phyloP scores from a whole-genome alignment of 2,329 filamentous ascomycete species.

The Aspergillus nomiae region DNA sequence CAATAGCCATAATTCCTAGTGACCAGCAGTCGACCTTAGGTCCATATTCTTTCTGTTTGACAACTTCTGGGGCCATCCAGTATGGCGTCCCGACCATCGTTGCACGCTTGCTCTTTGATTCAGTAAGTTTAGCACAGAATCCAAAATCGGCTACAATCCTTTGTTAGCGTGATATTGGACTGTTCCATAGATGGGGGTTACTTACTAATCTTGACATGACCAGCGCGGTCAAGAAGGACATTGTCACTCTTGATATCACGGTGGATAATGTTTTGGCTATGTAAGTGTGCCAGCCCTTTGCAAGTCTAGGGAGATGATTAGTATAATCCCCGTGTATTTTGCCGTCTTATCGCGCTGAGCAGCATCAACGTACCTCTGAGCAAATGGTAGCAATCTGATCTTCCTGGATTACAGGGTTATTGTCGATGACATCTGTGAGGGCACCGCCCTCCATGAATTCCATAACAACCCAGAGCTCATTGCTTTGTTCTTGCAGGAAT shows the following conservation, averaged over 20 bases:
- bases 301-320: slow-evolving; percentile 69
- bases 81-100: slow-evolving; percentile 99
- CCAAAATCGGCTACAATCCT: slow-evolving; percentile 85
- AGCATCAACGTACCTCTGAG: slow-evolving; percentile 69
- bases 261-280: slow-evolving; percentile 96
- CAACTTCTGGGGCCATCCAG: slow-evolving; percentile 99
- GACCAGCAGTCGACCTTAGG: slow-evolving; percentile 99
- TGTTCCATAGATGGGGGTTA: slow-evolving; percentile 27
- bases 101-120: slow-evolving; percentile 93
- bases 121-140: slow-evolving; percentile 97
- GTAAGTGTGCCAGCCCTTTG: slow-evolving; percentile 89
- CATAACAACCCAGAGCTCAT: slow-evolving; percentile 99
- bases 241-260: slow-evolving; percentile 99
- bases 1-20: slow-evolving; percentile 98
- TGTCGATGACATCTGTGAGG: slow-evolving; percentile 97
- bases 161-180: slow-evolving; percentile 23
- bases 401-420: slow-evolving; percentile 90
- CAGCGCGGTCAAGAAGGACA: slow-evolving; percentile 87
- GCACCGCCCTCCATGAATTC: slow-evolving; percentile 99
- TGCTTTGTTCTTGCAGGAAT: slow-evolving; percentile 90
- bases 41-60: slow-evolving; percentile 99
- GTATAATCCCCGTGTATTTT: slow-evolving; percentile 1
- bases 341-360: background rate
- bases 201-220: slow-evolving; percentile 97
- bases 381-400: slow-evolving; percentile 98